A percentile compares a stretch with the other conserved stretches of the same genome.
These are phyloP conservation scores for Corynespora cassiicola DNA, from an alignment of 2,329 filamentous ascomycete species.

Conservation along the genomic window DNA sequence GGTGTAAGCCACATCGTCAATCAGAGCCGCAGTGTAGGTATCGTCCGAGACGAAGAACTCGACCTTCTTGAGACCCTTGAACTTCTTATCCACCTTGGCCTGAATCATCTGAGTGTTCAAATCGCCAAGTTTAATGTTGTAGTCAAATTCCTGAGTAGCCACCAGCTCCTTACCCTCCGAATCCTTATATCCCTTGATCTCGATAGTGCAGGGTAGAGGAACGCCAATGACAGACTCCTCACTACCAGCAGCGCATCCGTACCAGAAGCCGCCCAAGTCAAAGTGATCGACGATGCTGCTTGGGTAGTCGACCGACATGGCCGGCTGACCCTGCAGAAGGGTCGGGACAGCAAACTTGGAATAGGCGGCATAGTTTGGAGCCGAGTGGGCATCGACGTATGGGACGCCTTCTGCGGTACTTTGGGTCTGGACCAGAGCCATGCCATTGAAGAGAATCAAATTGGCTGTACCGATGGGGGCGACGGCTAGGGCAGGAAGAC, in stretches of 20 bases:
- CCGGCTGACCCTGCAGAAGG: constrained; percentile 1
- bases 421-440: constrained; percentile 7
- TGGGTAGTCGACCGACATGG: constrained; percentile 2
- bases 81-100: constrained; percentile 3
- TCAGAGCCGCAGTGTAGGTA: constrained; percentile 4
- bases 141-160: constrained; percentile 4
- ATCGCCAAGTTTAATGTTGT: not conserved
- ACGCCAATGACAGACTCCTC: constrained; percentile 1
- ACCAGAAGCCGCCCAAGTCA: constrained; percentile 8
- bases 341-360: constrained; percentile 1
- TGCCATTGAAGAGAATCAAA: constrained; percentile 6
- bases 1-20: constrained; percentile 9
- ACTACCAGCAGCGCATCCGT: constrained; percentile 2
- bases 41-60: constrained; percentile 3
- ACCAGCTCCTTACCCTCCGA: constrained; percentile 1
- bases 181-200: constrained; percentile 6
- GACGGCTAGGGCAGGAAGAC: constrained; percentile 4
- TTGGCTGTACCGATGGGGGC: constrained; percentile 6
- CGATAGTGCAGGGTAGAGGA: constrained; percentile 4
- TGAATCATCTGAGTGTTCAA: constrained; percentile 7
- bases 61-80: constrained; percentile 9
- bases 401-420: too few relatives aligned
- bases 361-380: constrained; percentile 6
- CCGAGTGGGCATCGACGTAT: constrained; percentile 6
- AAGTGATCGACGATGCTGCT: constrained; percentile 7